Evolutionary conservation across 1,284 basidiomycete genomes (phyloP), one percentile per base, ranked within the genome.

Genomic region (Thecaphora thlaspeos): DNA sequence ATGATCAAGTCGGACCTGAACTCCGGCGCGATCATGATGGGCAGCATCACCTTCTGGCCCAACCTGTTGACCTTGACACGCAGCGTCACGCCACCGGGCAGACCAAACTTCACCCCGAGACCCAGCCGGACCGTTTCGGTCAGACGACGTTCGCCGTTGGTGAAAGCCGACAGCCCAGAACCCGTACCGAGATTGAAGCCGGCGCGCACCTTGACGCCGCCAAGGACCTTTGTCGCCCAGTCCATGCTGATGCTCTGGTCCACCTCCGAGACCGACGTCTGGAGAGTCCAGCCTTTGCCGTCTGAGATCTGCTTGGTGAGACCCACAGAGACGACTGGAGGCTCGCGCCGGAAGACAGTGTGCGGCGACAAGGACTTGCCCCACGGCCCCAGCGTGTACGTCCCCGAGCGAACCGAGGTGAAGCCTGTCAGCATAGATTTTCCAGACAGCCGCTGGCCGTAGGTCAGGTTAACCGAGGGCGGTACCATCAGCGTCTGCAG

Each of bases 11-110:
- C 78, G 0, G 80, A 73, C 50, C 84, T 80, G 55, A 81, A 80
- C 45, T 82, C 78, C 23, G 79, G 80, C 0, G 82, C 80, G 9
- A 87, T 76, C n/a, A 83, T 68, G 58, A 87, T 82, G 3, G 85
- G 85, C 5, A 86, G 49, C 11, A 79, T 72, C 62, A 85, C 76
- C 38, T 81, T 80, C 62, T 87, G 86, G 3, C 84, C 83, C 3
- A 86, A 64, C 23, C 82, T 76, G n/a, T 79, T 77, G 41, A 83
- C 61, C 47, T 56, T 68, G n/a, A 80, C 22, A 14, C 77, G 65
- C 49, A 80, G 41, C 15, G 64, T 71, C 23, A 80, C 69, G 3
- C 69, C 64, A 1, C 78, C 79, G 0, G 75, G 69, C 0, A 78
- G 34, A 0, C 66, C 73, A 40, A 71, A 66, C 11, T 74, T 75